phyloP scores from a whole-genome alignment of 2,329 filamentous ascomycete genomes.

The Fusarium chlamydosporum region DNA sequence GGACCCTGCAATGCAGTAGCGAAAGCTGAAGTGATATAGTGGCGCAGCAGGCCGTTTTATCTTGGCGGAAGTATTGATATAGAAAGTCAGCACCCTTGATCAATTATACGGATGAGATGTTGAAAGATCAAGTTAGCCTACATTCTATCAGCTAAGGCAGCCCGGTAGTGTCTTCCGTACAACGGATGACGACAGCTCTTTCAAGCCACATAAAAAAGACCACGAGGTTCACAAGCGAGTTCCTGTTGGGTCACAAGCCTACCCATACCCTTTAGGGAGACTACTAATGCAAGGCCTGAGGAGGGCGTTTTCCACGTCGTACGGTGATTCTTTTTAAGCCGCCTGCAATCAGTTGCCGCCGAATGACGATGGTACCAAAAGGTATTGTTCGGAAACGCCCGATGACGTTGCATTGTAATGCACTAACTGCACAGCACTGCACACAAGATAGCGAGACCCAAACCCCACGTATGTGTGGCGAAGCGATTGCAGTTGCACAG shows the following conservation, averaged over 20 bases:
- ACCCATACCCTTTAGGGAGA: too few relatives aligned
- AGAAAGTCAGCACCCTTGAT: not conserved
- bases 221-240: conserved; percentile 1
- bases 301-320: conserved; percentile 15
- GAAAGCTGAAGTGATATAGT: conserved; percentile 13
- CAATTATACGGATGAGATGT: too few relatives aligned
- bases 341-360: not conserved
- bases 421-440: not conserved
- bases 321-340: conserved; percentile 12
- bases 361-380: not conserved
- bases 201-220: conserved; percentile 8
- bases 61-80: not conserved
- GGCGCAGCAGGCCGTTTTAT: conserved; percentile 12
- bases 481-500: conserved; percentile 32
- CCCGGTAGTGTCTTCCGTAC: too few relatives aligned
- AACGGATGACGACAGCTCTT: conserved; percentile 8
- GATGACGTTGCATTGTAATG: conserved; percentile 22
- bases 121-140: not conserved
- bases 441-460: not conserved
- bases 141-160: too few relatives aligned
- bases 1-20: not conserved
- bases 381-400: conserved; percentile 5
- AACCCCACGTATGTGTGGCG: conserved; percentile 39
- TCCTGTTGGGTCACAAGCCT: not conserved
- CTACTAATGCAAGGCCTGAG: not conserved